Conservation (phyloP, 176 grass and related monocot genomes). For the Ananas comosus region DNA sequence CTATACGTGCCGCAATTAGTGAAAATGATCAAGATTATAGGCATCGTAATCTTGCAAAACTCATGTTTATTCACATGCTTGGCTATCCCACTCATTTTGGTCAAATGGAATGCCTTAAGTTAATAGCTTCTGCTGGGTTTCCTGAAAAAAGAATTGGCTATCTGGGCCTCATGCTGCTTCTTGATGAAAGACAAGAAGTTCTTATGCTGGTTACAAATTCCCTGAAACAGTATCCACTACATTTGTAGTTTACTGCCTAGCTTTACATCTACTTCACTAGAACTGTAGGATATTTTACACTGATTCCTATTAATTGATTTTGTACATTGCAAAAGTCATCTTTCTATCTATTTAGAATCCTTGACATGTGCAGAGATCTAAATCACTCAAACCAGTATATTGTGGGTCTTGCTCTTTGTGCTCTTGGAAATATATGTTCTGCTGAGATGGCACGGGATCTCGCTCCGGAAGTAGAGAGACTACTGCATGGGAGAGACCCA, state of each 20-base stretch:
- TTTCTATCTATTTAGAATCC: slow-evolving; percentile 21
- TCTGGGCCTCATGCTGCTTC: slow-evolving; percentile 86
- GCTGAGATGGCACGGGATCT: slow-evolving; percentile 98
- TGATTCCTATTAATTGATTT: not conserved
- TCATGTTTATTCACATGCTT: slow-evolving; percentile 99
- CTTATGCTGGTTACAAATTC: slow-evolving; percentile 99
- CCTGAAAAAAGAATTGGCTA: slow-evolving; percentile 99
- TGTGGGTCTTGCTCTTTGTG: slow-evolving; percentile 90
- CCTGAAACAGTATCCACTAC: slow-evolving; percentile 90
- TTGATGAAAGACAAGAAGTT: slow-evolving; percentile 99
- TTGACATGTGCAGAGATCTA: slow-evolving; percentile 86
- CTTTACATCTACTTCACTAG: not conserved
- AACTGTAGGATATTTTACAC: not conserved
- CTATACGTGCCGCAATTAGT: slow-evolving; percentile 94
- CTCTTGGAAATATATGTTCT: slow-evolving; percentile 96
- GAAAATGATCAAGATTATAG: slow-evolving; percentile 87
- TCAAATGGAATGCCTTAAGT: slow-evolving; percentile 99
- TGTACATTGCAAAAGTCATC: not conserved
- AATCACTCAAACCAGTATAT: slow-evolving; percentile 99
- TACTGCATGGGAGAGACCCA: slow-evolving; percentile 77
- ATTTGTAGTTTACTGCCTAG: not conserved
- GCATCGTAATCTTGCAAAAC: slow-evolving; percentile 93
- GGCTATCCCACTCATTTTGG: slow-evolving; percentile 99
- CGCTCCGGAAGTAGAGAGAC: slow-evolving; percentile 88
- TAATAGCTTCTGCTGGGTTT: slow-evolving; percentile 91